phyloP scores from a whole-genome alignment of 2,329 filamentous ascomycete genomes.

The Dactylellina haptotyla region DNA sequence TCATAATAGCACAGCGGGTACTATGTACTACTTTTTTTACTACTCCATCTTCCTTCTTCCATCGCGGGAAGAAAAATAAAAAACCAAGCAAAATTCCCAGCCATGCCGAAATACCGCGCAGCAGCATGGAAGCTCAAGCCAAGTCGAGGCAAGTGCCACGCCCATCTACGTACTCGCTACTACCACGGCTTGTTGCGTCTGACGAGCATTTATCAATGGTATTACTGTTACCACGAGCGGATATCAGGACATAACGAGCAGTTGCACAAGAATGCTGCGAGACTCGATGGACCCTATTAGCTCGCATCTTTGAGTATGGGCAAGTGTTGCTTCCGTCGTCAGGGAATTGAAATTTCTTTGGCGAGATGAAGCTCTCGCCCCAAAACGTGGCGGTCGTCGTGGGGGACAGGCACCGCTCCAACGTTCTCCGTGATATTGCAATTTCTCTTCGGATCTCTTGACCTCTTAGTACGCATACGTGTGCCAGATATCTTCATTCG shows the following conservation, averaged over 20 bases:
- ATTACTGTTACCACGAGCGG: conserved; percentile 10
- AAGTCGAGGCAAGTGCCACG: not conserved
- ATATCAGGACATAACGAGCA: not conserved
- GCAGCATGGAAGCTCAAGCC: conserved; percentile 17
- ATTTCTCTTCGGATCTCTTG: not conserved
- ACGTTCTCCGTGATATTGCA: not conserved
- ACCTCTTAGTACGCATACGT: too few relatives aligned
- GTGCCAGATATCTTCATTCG: too few relatives aligned
- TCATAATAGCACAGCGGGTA: too few relatives aligned
- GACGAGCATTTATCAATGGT: not conserved
- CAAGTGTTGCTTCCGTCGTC: conserved; percentile 8
- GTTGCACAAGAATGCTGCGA: conserved; percentile 20
- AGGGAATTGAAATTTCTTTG: conserved; percentile 1
- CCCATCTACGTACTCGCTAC: not conserved
- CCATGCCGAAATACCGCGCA: conserved; percentile 39
- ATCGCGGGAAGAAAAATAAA: not conserved
- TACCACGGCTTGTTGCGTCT: not conserved
- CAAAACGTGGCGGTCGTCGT: too few relatives aligned
- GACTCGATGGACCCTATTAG: not conserved
- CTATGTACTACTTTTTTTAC: too few relatives aligned
- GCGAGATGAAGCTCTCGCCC: not conserved
- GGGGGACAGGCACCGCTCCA: not conserved
- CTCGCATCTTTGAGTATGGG: not conserved
- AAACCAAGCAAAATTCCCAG: conserved; percentile 20
- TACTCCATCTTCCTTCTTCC: too few relatives aligned